These are phyloP conservation scores for Viola odorata DNA, from an alignment of 345 rosid genomes.

Conservation along the genomic window DNA sequence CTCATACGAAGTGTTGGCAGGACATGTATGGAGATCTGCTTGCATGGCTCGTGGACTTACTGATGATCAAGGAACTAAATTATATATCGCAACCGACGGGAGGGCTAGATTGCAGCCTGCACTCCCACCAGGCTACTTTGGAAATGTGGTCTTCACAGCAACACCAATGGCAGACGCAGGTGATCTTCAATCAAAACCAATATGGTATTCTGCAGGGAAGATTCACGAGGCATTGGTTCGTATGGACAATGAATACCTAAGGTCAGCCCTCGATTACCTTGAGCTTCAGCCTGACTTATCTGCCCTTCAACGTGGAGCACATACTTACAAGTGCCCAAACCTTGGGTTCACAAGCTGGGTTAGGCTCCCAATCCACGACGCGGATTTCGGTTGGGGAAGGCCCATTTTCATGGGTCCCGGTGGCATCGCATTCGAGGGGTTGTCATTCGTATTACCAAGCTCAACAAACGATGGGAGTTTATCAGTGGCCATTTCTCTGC, in stretches of 20 bases:
- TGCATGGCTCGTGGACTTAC: slow-evolving; percentile 68
- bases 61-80: slow-evolving; percentile 56
- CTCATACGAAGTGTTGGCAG: slow-evolving; percentile 88
- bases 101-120: slow-evolving; percentile 66
- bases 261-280: slow-evolving; percentile 92
- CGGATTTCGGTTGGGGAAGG: slow-evolving; percentile 94
- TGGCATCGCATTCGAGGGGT: slow-evolving; percentile 74
- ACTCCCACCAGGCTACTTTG: slow-evolving; percentile 89
- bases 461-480: slow-evolving; percentile 68
- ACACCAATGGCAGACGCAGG: slow-evolving; percentile 75
- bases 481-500: slow-evolving; percentile 76
- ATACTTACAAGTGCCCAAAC: slow-evolving; percentile 76
- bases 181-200: slow-evolving; percentile 64
- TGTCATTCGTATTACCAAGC: slow-evolving; percentile 74
- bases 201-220: slow-evolving; percentile 72
- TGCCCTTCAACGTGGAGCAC: slow-evolving; percentile 73
- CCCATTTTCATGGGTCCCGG: slow-evolving; percentile 95
- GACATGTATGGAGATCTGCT: slow-evolving; percentile 82
- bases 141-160: slow-evolving; percentile 84
- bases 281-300: slow-evolving; percentile 83
- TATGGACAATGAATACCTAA: slow-evolving; percentile 81
- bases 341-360: slow-evolving; percentile 89
- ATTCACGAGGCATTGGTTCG: slow-evolving; percentile 73
- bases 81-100: slow-evolving; percentile 92
- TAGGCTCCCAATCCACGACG: slow-evolving; percentile 79